A percentile compares a stretch with the other conserved stretches of the same genome.
phyloP scores from a whole-genome alignment of 768 basidiomycete genomes.

The Pholiota microspora region DNA sequence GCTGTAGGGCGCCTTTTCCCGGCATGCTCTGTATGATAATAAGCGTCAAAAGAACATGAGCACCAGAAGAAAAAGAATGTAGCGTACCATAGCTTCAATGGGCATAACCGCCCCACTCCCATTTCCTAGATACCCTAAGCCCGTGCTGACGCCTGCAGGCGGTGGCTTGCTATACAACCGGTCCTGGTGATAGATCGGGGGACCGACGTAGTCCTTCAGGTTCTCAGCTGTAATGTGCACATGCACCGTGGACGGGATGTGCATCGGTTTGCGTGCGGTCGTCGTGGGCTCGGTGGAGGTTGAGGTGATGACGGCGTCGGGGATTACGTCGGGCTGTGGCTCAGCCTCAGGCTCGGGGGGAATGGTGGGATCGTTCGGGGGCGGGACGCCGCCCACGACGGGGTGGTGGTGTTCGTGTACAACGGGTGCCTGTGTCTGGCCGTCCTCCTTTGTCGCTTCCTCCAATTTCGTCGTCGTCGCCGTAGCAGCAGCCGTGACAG shows the following conservation, averaged over 20 bases:
- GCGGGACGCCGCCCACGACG: conserved; percentile 20
- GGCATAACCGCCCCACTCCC: conserved; percentile 98
- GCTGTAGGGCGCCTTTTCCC: conserved; percentile 86
- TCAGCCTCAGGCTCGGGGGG: conserved; percentile 10
- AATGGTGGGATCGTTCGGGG: conserved; percentile 14
- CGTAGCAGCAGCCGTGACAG: conserved; percentile 13
- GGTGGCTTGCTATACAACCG: conserved; percentile 79
- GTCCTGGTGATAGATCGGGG: conserved; percentile 93
- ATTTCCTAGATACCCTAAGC: conserved; percentile 94
- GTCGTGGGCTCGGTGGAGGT: conserved; percentile 41
- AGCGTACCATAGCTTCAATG: conserved; percentile 84
- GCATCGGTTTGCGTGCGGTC: conserved; percentile 54
- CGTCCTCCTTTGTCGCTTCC: conserved; percentile 1
- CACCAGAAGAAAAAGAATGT: no score
- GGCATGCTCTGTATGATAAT: conserved; percentile 99
- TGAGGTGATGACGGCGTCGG: conserved; percentile 49
- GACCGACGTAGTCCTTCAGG: conserved; percentile 95
- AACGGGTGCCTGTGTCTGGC: neutral
- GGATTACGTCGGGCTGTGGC: conserved; percentile 56
- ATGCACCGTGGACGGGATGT: conserved; percentile 75
- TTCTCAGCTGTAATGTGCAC: conserved; percentile 84
- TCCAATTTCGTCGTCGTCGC: neutral
- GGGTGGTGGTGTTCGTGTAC: neutral
- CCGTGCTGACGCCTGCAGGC: conserved; percentile 92
- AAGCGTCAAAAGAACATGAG: neutral